Conservation (phyloP, 108 stramenopile species). For the Cyclotella cryptica region DNA sequence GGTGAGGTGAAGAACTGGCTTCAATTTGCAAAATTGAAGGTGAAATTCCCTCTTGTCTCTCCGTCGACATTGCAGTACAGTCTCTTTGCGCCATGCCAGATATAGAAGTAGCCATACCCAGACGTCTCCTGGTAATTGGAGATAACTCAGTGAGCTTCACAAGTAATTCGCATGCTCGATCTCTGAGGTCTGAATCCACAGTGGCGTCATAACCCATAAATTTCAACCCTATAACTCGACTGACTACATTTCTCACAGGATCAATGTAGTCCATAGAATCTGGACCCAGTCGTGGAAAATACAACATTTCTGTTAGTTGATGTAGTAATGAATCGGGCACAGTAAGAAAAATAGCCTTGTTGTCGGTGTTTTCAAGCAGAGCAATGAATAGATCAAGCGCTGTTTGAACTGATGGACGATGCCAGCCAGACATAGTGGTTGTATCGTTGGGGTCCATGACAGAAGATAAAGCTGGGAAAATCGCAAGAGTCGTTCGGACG, state of each 20-base stretch:
- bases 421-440: constrained; percentile 45
- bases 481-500: constrained; percentile 37
- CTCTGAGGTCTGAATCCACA: constrained; percentile 82
- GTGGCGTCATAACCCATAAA: constrained; percentile 78
- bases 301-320: constrained; percentile 72
- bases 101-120: constrained; percentile 48
- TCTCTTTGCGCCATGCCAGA: constrained; percentile 23
- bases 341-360: constrained; percentile 65
- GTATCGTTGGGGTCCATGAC: constrained; percentile 50
- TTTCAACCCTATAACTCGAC: constrained; percentile 67
- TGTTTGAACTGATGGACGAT: constrained; percentile 52
- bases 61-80: constrained; percentile 14
- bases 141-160: constrained; percentile 74
- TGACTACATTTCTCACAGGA: constrained; percentile 73
- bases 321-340: constrained; percentile 67
- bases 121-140: constrained; percentile 57
- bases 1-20: constrained; percentile 33
- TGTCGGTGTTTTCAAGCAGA: constrained; percentile 56
- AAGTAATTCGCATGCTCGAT: constrained; percentile 80
- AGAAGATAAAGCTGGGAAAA: constrained; percentile 45
- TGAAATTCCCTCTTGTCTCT: constrained; percentile 5
- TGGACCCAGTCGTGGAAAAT: constrained; percentile 75
- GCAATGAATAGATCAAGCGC: constrained; percentile 45
- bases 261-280: constrained; percentile 84
- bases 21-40: constrained; percentile 29